Base-by-base conservation (phyloP, 2,329 filamentous ascomycete genomes). In the Ilyonectria destructans region DNA sequence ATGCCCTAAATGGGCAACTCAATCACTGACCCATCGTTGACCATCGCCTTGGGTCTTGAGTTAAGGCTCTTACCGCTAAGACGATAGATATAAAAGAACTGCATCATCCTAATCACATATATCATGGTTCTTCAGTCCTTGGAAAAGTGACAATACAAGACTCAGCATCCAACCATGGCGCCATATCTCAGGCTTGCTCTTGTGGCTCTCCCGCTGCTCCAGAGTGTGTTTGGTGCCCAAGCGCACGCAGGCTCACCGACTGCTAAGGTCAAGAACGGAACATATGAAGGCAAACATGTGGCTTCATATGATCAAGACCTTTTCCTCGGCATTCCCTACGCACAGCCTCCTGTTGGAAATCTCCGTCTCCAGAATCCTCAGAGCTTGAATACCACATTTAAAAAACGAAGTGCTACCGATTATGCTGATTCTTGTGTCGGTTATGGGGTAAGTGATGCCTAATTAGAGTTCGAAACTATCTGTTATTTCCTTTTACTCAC, bases 351-450 rank as follows among this genome's bases (percentile, higher is more conserved):
- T 7, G 61, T 63, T 15, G 54, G 54, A 17, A 45, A 63, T 3
- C 54, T 63, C 5, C 61, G 61, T 9, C 43, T 58, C 45, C 33
- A 52, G 48, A 63, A 63, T 33, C 61, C 61, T 2, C 61, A 63
- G n/a, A 63, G 54, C 45, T 15, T 63, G 23, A 63, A 63, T 17
- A 43, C 62, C 4, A 65, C 55, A 0, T 75, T 75, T 12, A 43
- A 69, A 0, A 62, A 63, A 2, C 68, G 56, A 4, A 71, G 67
- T n/a, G 73, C 71, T 0, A 75, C 69, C 4, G 63, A 75, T 31
- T 75, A 75, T 62, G 73, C 72, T 2, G 72, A 72, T 9, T 75
- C 72, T 49, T 75, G 73, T n/a, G 73, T 75, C 2, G 73, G 73
- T 9, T 75, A 75, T 54, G 73, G 73, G 33, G 73, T 75, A 31